These are phyloP conservation scores for Ceratocystis albifundus DNA, from an alignment of 2,329 filamentous ascomycete species.

Conservation along the genomic window DNA sequence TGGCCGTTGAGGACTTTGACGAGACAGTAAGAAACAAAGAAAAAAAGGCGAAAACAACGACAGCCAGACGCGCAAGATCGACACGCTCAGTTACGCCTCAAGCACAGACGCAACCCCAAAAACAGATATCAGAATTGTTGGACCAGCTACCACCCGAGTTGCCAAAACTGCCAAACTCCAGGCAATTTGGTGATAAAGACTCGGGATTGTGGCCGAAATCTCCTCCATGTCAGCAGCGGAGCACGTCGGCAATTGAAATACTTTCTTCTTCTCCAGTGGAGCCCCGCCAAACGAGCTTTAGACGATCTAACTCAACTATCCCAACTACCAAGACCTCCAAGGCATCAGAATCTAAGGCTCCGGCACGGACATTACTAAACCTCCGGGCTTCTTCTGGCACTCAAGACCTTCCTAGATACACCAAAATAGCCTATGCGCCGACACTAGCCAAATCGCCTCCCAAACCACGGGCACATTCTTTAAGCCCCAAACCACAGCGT, in stretches of 20 bases:
- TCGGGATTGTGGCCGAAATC: background rate
- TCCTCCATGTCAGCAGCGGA: background rate
- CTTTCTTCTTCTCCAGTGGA: background rate
- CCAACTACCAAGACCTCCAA: background rate
- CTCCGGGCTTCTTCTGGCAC: constrained; percentile 14
- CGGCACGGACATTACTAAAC: constrained; percentile 2
- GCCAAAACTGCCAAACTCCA: background rate
- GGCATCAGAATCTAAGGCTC: background rate
- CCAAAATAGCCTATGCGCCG: constrained; percentile 11
- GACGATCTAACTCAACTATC: background rate
- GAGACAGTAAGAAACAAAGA: constrained; percentile 25
- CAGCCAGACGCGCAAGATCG: constrained; percentile 6
- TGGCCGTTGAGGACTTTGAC: constrained; percentile 25
- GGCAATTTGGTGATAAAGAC: background rate
- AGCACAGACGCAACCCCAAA: background rate
- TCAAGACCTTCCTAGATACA: background rate
- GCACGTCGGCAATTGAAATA: constrained; percentile 7
- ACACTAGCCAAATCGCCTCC: background rate
- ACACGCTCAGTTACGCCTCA: constrained; percentile 9
- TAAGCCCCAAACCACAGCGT: background rate
- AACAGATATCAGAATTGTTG: background rate
- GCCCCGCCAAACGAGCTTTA: background rate
- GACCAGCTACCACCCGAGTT: background rate
- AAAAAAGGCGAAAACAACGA: constrained; percentile 6
- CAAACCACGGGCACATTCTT: background rate